Percentiles rank a stretch among this genome's conserved stretches.
Conservation (phyloP, 73 alveolate species). For the Tetrahymena thermophila region DNA sequence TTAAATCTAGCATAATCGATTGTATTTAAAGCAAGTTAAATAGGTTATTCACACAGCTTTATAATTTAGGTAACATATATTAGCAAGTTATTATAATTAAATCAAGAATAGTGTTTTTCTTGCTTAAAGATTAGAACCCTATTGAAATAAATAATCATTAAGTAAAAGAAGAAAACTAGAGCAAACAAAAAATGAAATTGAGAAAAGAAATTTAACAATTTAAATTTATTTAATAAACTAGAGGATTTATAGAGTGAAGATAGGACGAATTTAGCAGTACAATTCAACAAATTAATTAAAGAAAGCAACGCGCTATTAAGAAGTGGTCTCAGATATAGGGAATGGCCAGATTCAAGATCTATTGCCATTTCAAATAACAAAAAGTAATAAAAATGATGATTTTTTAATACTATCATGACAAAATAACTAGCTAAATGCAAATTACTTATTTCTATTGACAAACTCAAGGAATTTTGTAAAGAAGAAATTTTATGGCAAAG, state of each 20-base stretch:
- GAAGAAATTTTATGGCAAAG: background rate
- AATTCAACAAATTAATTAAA: background rate
- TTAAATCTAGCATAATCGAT: background rate
- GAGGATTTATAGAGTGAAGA: background rate
- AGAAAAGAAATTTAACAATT: too few species aligned
- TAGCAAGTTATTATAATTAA: background rate
- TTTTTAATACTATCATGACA: background rate
- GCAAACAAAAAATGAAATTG: background rate
- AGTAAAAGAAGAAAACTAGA: background rate
- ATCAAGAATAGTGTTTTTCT: background rate
- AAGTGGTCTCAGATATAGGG: background rate
- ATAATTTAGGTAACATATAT: background rate
- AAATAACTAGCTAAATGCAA: background rate
- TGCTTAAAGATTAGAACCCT: background rate
- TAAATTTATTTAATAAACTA: background rate
- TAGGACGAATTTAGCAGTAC: background rate
- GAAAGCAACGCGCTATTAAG: background rate
- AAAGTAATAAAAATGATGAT: background rate
- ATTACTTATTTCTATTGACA: too few species aligned
- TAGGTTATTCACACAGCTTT: background rate
- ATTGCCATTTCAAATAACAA: background rate
- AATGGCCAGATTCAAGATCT: background rate
- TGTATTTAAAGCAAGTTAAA: background rate
- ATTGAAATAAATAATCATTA: background rate
- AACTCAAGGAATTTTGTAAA: background rate